Conservation (phyloP, 768 basidiomycete genomes). For the Podaxis mareebaensis region DNA sequence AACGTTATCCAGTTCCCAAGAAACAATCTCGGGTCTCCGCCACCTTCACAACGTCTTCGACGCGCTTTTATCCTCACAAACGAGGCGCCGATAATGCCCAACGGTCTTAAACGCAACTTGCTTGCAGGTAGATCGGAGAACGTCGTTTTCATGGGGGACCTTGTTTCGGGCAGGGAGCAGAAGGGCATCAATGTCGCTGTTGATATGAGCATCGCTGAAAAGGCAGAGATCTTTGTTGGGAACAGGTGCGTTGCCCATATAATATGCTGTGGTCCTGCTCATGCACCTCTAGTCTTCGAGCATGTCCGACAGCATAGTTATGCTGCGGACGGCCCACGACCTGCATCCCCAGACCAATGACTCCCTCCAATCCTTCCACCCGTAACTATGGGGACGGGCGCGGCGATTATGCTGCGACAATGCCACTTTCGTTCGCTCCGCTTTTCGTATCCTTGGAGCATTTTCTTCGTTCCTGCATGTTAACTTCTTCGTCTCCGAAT, state of each 20-base stretch:
- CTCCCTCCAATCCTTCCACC: slow-evolving; percentile 35
- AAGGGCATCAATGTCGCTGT: slow-evolving; percentile 49
- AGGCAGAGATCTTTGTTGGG: slow-evolving; percentile 60
- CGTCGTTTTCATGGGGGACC: slow-evolving; percentile 36
- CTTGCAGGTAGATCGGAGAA: slow-evolving; percentile 50
- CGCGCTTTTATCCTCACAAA: slow-evolving; percentile 53
- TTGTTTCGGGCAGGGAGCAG: slow-evolving; percentile 46
- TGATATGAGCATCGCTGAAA: slow-evolving; percentile 61
- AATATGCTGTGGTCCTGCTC: slow-evolving; percentile 12
- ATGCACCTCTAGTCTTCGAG: slow-evolving; percentile 42
- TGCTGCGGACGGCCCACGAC: slow-evolving; percentile 45
- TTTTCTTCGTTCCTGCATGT: too few species aligned
- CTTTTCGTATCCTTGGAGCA: too few species aligned
- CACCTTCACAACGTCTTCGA: slow-evolving; percentile 7
- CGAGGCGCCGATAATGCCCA: slow-evolving; percentile 45
- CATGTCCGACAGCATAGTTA: slow-evolving; percentile 48
- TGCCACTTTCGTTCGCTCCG: too few species aligned
- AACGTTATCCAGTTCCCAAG: not conserved
- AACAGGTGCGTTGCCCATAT: slow-evolving; percentile 47
- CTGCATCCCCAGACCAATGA: slow-evolving; percentile 36
- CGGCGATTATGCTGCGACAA: too few species aligned
- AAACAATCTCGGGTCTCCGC: not conserved
- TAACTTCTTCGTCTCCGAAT: too few species aligned
- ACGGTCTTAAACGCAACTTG: slow-evolving; percentile 36
- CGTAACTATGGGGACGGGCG: too few species aligned